Evolutionary conservation across 2,329 filamentous ascomycete genomes (phyloP).

Genomic region (Neonectria faginata): DNA sequence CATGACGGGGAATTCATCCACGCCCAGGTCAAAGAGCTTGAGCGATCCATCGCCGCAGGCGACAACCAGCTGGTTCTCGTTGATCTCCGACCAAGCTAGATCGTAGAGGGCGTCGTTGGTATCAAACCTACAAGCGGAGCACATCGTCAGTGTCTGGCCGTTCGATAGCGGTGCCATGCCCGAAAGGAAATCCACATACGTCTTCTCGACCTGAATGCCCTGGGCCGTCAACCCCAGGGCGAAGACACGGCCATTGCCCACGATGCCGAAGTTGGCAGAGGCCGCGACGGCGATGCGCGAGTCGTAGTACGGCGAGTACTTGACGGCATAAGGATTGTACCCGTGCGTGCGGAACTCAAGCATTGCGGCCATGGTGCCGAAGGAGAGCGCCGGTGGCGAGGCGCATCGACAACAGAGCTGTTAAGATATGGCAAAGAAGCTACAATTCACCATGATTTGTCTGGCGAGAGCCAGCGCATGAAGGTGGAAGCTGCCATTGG

Average conservation of each 20-base stretch:
- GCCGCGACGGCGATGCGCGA: conserved; percentile 90
- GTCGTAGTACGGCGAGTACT: conserved; percentile 99
- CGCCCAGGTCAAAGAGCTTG: conserved; percentile 89
- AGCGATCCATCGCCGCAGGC: conserved; percentile 94
- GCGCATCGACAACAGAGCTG: conserved; percentile 36
- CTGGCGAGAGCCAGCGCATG: background rate
- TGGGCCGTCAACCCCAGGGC: conserved; percentile 84
- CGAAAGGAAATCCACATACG: conserved; percentile 60
- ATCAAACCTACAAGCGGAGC: conserved; percentile 74
- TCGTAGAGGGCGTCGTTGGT: conserved; percentile 98
- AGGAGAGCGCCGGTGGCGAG: conserved; percentile 19
- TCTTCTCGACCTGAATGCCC: conserved; percentile 87
- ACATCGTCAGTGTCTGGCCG: conserved; percentile 6
- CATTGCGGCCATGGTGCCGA: conserved; percentile 70
- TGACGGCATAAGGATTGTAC: conserved; percentile 95
- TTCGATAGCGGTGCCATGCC: conserved; percentile 2
- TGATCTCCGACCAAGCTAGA: conserved; percentile 92
- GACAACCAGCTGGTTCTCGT: conserved; percentile 92
- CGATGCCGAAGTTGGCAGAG: conserved; percentile 95
- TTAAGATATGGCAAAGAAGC: conserved; percentile 28
- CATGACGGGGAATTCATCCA: conserved; percentile 87
- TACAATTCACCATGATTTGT: conserved; percentile 22
- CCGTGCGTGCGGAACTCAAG: conserved; percentile 94
- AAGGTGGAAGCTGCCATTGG: conserved; percentile 35
- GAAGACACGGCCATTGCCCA: conserved; percentile 93